A percentile compares a stretch with the other conserved stretches of the same genome.
These are phyloP conservation scores for Aspergillus spinulosporus DNA, from an alignment of 2,329 filamentous ascomycete species.

Conservation along the genomic window DNA sequence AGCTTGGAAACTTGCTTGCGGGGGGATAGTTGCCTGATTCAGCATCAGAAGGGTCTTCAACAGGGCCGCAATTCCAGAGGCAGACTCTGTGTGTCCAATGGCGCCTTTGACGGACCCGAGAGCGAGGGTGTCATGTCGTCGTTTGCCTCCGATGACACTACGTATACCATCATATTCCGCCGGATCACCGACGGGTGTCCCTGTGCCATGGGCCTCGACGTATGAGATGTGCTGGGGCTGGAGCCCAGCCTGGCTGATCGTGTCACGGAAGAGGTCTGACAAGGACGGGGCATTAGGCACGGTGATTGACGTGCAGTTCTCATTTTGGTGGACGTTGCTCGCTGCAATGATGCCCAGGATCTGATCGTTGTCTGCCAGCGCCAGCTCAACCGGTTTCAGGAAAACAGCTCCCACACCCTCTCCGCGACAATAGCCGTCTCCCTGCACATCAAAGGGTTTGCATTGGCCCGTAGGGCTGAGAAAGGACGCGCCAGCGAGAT, in stretches of 20 bases:
- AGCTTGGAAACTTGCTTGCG: not conserved
- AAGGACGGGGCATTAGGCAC: constrained; percentile 25
- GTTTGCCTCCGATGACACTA: not conserved
- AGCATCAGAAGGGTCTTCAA: constrained; percentile 25
- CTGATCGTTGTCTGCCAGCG: constrained; percentile 46
- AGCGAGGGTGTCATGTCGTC: constrained; percentile 5
- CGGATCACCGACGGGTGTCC: constrained; percentile 32
- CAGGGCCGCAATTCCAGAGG: constrained; percentile 26
- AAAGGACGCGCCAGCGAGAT: constrained; percentile 4
- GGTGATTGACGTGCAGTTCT: constrained; percentile 19
- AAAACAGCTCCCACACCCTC: constrained; percentile 11
- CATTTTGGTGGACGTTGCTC: constrained; percentile 32
- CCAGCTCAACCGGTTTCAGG: constrained; percentile 34
- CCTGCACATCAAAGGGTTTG: constrained; percentile 12
- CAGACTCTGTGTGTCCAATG: constrained; percentile 32
- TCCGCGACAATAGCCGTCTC: constrained; percentile 15
- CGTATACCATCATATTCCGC: constrained; percentile 28
- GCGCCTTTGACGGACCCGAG: constrained; percentile 33
- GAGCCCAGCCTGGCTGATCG: constrained; percentile 22
- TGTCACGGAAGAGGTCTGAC: constrained; percentile 27
- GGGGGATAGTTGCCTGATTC: not conserved
- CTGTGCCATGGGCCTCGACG: constrained; percentile 39
- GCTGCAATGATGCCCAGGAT: constrained; percentile 46
- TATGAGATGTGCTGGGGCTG: constrained; percentile 25
- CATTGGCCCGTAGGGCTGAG: constrained; percentile 5